Base-by-base conservation (phyloP, 257 asterid genomes). In the Henckelia pumila region DNA sequence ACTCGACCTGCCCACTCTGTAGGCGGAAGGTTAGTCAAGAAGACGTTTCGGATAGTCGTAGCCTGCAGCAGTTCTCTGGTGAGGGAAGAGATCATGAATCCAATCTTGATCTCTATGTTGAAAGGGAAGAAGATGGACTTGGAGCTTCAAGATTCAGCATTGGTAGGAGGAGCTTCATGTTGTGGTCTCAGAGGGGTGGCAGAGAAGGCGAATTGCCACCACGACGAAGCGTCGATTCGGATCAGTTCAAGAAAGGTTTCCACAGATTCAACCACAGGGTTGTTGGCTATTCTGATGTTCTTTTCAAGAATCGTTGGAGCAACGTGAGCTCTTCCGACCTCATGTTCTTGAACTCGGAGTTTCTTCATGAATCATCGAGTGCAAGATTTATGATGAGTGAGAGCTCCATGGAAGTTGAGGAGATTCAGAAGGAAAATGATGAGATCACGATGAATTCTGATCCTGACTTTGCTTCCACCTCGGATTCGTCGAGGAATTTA, bases 1-100 rank as follows among this genome's bases (percentile, higher is more conserved):
- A 86, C 63, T 71, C 93, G 17, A 86, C 89, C 16, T 88, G 95
- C 25, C 95, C 93, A 0, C 91, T 88, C 52, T 88, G 95, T 68
- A 57, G 95, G 69, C 73, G 64, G 0, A 63, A 69, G 56, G 74
- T 88, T 40, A 62, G 62, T 56, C 57, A 63, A 0, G 86, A 78
- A 1, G 93, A 86, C 70, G 71, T 85, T 16, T 49, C 77, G n/a
- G n/a, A n/a, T n/a, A n/a, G n/a, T n/a, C n/a, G n/a, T n/a, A n/a
- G n/a, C n/a, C n/a, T n/a, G n/a, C n/a, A n/a, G n/a, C n/a, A n/a
- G n/a, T n/a, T n/a, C n/a, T n/a, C 78, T 1, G 20, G 55, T 47
- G 86, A 74, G 26, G 13, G 8, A 19, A 67, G 71, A 56, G 69
- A 68, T n/a, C n/a, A n/a, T 21, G 81, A 69, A 7, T 69, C 86